Conservation (phyloP, 495 filamentous ascomycete genomes). For the Trichoderma parareesei region DNA sequence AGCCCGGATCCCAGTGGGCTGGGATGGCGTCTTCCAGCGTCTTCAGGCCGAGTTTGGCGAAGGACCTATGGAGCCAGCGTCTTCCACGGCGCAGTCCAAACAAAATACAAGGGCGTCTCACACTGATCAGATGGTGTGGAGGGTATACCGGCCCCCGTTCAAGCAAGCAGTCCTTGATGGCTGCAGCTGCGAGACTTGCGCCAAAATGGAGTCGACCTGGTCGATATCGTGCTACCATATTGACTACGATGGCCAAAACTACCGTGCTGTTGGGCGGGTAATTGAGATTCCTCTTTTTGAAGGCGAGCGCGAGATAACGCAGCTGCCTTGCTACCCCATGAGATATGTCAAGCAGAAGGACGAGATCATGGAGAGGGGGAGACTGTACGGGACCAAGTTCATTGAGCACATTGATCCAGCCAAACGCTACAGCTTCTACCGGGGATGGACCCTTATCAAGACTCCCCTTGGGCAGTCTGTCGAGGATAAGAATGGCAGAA, state of each 20-base stretch:
- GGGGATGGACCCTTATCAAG: conserved; percentile 31
- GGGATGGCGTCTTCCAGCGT: conserved; percentile 10
- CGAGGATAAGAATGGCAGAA: conserved; percentile 19
- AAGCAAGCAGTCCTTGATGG: background rate
- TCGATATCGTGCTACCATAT: conserved; percentile 37
- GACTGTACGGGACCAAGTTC: conserved; percentile 34
- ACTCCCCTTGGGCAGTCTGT: conserved; percentile 16
- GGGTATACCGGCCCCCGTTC: background rate
- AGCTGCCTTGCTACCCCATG: conserved; percentile 49
- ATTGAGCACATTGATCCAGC: conserved; percentile 32
- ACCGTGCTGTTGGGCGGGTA: conserved; percentile 35
- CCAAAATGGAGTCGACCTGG: conserved; percentile 10
- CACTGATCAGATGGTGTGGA: conserved; percentile 3
- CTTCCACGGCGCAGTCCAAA: background rate
- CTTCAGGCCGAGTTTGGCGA: conserved; percentile 6
- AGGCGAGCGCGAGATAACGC: conserved; percentile 48
- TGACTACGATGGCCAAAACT: conserved; percentile 52
- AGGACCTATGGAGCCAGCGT: background rate
- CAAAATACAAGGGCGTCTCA: background rate
- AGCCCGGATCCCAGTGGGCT: conserved; percentile 1
- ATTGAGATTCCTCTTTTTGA: conserved; percentile 40
- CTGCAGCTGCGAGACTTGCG: background rate
- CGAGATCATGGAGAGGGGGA: conserved; percentile 37
- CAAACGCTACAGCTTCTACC: conserved; percentile 29
- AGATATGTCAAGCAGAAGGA: conserved; percentile 43